Evolutionary conservation across 2,329 filamentous ascomycete species (phyloP).

Genomic region (Ceratocystis destructans): DNA sequence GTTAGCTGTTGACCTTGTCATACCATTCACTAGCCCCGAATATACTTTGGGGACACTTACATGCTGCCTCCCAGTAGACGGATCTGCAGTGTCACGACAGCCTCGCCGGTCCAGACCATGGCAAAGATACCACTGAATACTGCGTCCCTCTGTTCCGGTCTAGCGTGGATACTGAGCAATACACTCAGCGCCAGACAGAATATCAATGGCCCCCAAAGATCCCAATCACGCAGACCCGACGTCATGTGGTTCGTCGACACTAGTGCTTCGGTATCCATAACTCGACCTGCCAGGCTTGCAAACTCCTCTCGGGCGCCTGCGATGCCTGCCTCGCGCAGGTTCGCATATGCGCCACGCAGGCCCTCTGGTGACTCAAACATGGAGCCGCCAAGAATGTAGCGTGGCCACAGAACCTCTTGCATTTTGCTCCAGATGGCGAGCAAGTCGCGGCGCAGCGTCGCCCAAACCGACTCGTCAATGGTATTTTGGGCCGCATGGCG

Average conservation of each 20-base stretch:
- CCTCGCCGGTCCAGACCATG: constrained; percentile 92
- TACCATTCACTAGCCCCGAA: neutral
- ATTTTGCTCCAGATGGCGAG: constrained; percentile 95
- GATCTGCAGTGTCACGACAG: constrained; percentile 94
- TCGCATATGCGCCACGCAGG: constrained; percentile 48
- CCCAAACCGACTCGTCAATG: constrained; percentile 95
- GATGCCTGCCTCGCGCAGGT: constrained; percentile 44
- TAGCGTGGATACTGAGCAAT: constrained; percentile 71
- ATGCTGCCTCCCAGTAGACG: constrained; percentile 93
- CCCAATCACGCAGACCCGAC: constrained; percentile 86
- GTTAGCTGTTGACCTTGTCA: constrained; percentile 5
- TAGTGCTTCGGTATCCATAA: constrained; percentile 49
- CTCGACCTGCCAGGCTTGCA: constrained; percentile 45
- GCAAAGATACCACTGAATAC: constrained; percentile 96
- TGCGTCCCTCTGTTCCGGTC: constrained; percentile 64
- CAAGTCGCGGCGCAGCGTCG: constrained; percentile 84
- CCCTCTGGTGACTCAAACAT: constrained; percentile 45
- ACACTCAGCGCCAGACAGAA: constrained; percentile 84
- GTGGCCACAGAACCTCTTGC: constrained; percentile 90
- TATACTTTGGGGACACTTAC: constrained; percentile 44
- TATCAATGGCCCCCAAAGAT: constrained; percentile 91
- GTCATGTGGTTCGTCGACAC: constrained; percentile 60
- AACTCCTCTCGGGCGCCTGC: constrained; percentile 49
- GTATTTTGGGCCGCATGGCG: constrained; percentile 79
- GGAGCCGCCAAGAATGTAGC: constrained; percentile 67